Percentiles rank a stretch among this genome's conserved stretches.
Conservation (phyloP, 805 yeast species). For the Teunomyces pallodes region DNA sequence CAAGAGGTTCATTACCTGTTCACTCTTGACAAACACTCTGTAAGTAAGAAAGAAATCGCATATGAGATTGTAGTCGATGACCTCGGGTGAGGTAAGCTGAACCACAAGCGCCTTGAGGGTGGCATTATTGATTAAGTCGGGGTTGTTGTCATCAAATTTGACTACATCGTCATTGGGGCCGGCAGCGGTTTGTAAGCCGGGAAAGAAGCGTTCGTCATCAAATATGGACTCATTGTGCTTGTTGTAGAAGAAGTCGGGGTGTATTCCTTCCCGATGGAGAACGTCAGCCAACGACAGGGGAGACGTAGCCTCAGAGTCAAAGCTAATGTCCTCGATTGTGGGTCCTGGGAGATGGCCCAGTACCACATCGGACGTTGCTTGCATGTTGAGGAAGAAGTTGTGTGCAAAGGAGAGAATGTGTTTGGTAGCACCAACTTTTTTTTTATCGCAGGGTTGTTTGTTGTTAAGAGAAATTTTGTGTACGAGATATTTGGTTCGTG, state of each 20-base stretch:
- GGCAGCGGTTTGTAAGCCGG: slow-evolving; percentile 22
- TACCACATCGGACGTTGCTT: slow-evolving; percentile 1
- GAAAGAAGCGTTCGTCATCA: slow-evolving; percentile 36
- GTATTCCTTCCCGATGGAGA: slow-evolving; percentile 6
- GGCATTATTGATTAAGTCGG: slow-evolving; percentile 34
- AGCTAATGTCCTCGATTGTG: slow-evolving; percentile 1
- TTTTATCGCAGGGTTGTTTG: neutral
- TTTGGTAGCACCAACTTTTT: neutral
- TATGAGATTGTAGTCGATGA: slow-evolving; percentile 72
- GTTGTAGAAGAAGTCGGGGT: slow-evolving; percentile 28
- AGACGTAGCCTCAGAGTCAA: neutral
- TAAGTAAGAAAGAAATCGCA: slow-evolving; percentile 87
- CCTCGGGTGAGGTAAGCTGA: slow-evolving; percentile 67
- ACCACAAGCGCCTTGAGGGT: slow-evolving; percentile 50
- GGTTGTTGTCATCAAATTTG: slow-evolving; percentile 32
- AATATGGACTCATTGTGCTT: slow-evolving; percentile 36
- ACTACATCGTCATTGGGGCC: slow-evolving; percentile 21
- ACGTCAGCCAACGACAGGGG: neutral
- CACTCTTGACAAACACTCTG: slow-evolving; percentile 63
- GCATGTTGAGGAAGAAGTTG: neutral
- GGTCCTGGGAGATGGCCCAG: neutral
- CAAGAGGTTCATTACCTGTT: slow-evolving; percentile 57
- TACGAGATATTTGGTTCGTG: neutral
- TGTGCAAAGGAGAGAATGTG: neutral
- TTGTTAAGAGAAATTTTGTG: neutral